Evolutionary conservation across 2,329 filamentous ascomycete genomes (phyloP).

Genomic region (Penicillium olsonii): DNA sequence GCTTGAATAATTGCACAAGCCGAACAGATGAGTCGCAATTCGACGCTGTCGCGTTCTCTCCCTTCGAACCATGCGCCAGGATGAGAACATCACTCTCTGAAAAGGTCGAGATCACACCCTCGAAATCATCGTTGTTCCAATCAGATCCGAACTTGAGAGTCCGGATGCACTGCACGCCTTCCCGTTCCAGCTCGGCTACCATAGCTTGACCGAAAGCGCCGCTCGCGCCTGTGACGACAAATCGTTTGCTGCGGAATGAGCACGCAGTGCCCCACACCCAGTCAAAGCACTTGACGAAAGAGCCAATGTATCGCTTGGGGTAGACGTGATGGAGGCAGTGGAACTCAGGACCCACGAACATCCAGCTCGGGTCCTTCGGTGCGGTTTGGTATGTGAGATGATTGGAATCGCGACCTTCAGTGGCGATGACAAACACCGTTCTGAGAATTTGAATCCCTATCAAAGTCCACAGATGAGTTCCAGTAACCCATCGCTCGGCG

Average conservation of each 20-base stretch:
- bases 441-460: background rate
- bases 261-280: conserved; percentile 21
- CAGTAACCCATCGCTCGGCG: background rate
- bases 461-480: conserved; percentile 1
- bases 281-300: conserved; percentile 21
- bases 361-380: conserved; percentile 17
- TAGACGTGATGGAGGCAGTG: conserved; percentile 21
- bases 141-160: conserved; percentile 8
- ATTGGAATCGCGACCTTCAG: conserved; percentile 19
- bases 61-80: conserved; percentile 15
- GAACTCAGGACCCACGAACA: conserved; percentile 21
- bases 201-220: conserved; percentile 19
- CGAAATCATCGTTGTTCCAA: conserved; percentile 15
- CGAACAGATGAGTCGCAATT: conserved; percentile 14
- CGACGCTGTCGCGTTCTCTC: conserved; percentile 8
- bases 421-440: conserved; percentile 7
- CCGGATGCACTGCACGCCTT: conserved; percentile 13
- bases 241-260: conserved; percentile 14
- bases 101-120: background rate
- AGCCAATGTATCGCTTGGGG: conserved; percentile 21
- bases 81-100: conserved; percentile 17
- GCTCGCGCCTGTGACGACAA: conserved; percentile 12
- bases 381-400: conserved; percentile 16
- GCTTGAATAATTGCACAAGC: conserved; percentile 13
- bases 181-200: conserved; percentile 4